Percentiles rank a stretch among this genome's conserved stretches.
phyloP scores from a whole-genome alignment of 176 grass and related monocot genomes.

The Triticum turgidum region DNA sequence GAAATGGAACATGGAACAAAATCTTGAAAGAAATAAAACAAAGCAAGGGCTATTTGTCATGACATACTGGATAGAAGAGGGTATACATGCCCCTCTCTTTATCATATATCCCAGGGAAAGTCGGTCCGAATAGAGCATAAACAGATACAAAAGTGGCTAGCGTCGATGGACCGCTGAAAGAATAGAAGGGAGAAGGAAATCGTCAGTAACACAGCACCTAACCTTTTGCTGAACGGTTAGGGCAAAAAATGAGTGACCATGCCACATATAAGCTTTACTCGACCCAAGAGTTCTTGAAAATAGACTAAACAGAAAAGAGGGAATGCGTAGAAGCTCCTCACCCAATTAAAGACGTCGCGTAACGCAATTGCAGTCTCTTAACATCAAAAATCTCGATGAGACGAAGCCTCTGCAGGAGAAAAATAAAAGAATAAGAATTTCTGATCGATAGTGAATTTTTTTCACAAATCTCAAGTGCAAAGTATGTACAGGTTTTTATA shows the following conservation, averaged over 20 bases:
- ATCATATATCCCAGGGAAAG: constrained; percentile 93
- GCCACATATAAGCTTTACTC: background rate
- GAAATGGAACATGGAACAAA: constrained; percentile 17
- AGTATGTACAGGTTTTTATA: background rate
- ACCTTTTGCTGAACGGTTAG: constrained; percentile 15
- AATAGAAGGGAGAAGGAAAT: constrained; percentile 24
- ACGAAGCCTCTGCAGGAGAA: constrained; percentile 58
- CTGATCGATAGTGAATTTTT: background rate
- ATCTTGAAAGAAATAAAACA: background rate
- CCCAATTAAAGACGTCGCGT: constrained; percentile 89
- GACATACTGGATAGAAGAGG: constrained; percentile 96
- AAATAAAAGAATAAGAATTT: background rate
- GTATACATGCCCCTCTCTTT: constrained; percentile 94
- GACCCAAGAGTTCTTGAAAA: background rate
- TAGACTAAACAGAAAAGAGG: background rate
- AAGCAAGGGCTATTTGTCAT: background rate
- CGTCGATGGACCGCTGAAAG: constrained; percentile 77
- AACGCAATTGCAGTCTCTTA: constrained; percentile 89
- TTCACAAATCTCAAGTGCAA: background rate
- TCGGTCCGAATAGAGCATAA: constrained; percentile 90
- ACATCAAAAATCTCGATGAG: constrained; percentile 97
- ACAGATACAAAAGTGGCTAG: constrained; percentile 88
- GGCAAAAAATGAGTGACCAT: constrained; percentile 7
- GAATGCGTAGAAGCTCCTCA: constrained; percentile 36
- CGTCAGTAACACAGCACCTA: constrained; percentile 27